phyloP scores from a whole-genome alignment of 371 early-diverging fungal species.

The Haplosporangium sp. region DNA sequence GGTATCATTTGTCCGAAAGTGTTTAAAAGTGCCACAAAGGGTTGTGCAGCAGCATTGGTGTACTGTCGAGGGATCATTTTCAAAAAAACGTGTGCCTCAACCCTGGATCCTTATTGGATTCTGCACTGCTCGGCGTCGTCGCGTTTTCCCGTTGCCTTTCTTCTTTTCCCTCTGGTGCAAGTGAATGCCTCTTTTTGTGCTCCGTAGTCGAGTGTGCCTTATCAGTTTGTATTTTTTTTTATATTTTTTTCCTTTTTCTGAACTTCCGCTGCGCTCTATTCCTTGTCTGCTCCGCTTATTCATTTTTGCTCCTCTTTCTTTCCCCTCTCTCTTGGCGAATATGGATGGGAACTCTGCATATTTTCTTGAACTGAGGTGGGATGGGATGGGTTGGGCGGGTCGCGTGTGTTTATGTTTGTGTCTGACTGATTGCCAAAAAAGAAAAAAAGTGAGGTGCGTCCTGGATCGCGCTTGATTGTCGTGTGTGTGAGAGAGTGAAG shows the following conservation, averaged over 20 bases:
- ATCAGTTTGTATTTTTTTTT: not conserved
- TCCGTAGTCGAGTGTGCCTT: not conserved
- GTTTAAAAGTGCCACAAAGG: too few species aligned
- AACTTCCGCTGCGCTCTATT: slow-evolving; percentile 17
- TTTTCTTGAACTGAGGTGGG: not conserved
- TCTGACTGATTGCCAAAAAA: not conserved
- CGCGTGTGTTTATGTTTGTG: slow-evolving; percentile 1
- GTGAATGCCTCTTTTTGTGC: slow-evolving; percentile 1
- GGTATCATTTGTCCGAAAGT: too few species aligned
- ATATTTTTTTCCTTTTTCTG: not conserved
- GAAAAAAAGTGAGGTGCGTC: not conserved
- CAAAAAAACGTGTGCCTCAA: slow-evolving; percentile 39
- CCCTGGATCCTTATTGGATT: slow-evolving; percentile 49
- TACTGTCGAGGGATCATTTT: slow-evolving; percentile 4
- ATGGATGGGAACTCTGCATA: too few species aligned
- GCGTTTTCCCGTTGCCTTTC: slow-evolving; percentile 14
- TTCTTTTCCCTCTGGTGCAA: not conserved
- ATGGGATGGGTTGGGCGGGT: not conserved
- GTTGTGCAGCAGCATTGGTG: not conserved
- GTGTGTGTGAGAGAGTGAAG: too few species aligned
- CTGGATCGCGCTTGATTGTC: too few species aligned
- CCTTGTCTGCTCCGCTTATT: slow-evolving; percentile 2
- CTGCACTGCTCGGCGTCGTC: slow-evolving; percentile 8
- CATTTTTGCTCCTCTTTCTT: slow-evolving; percentile 3
- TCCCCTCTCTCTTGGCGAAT: too few species aligned